Evolutionary conservation across 108 stramenopile genomes (phyloP), one percentile per base, ranked within the genome.

Genomic region (Schizochytrium sp.): DNA sequence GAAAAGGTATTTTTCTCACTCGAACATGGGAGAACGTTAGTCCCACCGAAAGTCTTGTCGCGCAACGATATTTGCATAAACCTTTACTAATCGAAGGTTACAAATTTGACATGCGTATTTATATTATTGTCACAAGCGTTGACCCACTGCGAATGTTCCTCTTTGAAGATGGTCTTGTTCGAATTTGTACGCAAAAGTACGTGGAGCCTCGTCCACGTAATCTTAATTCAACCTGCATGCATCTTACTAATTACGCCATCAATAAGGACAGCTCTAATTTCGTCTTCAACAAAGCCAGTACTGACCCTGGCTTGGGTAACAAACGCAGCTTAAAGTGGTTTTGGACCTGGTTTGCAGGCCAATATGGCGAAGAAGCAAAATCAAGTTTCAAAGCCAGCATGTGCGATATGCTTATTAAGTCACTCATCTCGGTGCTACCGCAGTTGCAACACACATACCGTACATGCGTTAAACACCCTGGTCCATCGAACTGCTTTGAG

Each of bases 41-140:
- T 72, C 61, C 94, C 59, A 72, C 92, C 57, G 93, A 93, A 40
- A 89, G 88, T 56, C 92, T 91, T 53, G 96, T 96, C 19, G 96
- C 95, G 0, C 96, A 97, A 88, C 87, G 83, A 8, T 97, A 96
- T 92, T 92, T 97, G 50, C 61, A 88, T 3, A 93, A 94, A 61
- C 97, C 96, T 3, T 91, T 95, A 50, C 89, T 96, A 46, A 94
- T 97, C 15, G 96, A 95, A 45, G 95, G 94, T 53, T 95, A 93
- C 90, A 96, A 97, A 91, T 97, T 97, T 61, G 97, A 96, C 72
- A 89, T 97, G 28, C 89, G 96, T 40, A 92, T 97, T 28, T 96
- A 97, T 72, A 94, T 96, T 8, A 90, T 96, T 3, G 92, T 96
- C 59, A 96, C 95, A 10, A 94, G 92, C 15, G 94, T 93, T 72